Conservation (phyloP, 1,284 basidiomycete genomes). For the Cronartium quercuum region DNA sequence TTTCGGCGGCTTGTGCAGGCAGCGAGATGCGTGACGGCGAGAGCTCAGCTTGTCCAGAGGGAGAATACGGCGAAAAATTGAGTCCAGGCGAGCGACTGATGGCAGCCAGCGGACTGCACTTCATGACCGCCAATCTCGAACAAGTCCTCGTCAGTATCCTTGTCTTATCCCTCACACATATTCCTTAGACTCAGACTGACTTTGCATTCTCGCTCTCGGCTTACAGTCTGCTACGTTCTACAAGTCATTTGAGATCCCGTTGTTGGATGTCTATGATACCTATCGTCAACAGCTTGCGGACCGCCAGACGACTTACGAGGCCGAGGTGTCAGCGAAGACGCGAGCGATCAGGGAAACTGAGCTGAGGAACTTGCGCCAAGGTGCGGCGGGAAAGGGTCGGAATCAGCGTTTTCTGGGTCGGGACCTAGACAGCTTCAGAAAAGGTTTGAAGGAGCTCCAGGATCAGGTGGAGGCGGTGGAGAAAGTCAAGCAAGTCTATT, state of each 20-base stretch:
- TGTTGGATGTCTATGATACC: conserved; percentile 42
- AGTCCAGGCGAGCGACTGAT: conserved; percentile 42
- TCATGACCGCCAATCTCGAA: conserved; percentile 43
- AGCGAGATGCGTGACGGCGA: not conserved
- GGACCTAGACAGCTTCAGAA: conserved; percentile 43
- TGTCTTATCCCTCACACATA: not conserved
- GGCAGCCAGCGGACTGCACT: conserved; percentile 44
- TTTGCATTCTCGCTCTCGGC: not conserved
- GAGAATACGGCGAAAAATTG: not conserved
- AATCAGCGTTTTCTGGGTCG: conserved; percentile 39
- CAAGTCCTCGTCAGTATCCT: conserved; percentile 42
- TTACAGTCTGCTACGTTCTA: conserved; percentile 45
- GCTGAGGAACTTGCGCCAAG: conserved; percentile 42
- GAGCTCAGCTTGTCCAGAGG: no score
- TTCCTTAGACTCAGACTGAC: not conserved
- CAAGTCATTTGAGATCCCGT: conserved; percentile 44
- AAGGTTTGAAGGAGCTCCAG: conserved; percentile 43
- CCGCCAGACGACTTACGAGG: conserved; percentile 44
- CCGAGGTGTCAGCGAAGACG: conserved; percentile 42
- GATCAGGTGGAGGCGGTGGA: conserved; percentile 45
- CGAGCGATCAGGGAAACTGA: conserved; percentile 44
- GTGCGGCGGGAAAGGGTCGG: conserved; percentile 12
- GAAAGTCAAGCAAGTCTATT: conserved; percentile 44
- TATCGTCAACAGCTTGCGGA: conserved; percentile 40
- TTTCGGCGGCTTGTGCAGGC: not conserved